Conservation (phyloP, 768 basidiomycete genomes). For the Hygrocybe punicea region DNA sequence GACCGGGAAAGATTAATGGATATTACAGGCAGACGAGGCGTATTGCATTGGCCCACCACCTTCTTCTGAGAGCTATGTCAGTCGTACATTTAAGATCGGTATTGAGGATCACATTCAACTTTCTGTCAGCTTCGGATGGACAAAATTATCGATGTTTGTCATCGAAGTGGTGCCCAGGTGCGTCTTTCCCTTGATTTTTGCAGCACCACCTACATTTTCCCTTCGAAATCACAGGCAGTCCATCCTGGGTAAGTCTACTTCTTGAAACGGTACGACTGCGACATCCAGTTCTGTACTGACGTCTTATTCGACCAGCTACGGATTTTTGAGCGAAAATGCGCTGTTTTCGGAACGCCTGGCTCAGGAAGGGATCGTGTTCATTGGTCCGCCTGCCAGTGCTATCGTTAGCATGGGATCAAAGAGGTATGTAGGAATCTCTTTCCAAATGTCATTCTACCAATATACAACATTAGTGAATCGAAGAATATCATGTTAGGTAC, state of each 20-base stretch:
- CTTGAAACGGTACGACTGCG: not conserved
- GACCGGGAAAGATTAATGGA: not conserved
- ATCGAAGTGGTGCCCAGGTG: conserved; percentile 80
- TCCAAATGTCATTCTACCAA: not conserved
- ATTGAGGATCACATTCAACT: not conserved
- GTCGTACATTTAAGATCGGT: conserved; percentile 29
- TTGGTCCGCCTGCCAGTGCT: conserved; percentile 84
- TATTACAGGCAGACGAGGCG: conserved; percentile 73
- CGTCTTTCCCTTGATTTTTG: conserved; percentile 13
- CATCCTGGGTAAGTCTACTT: conserved; percentile 72
- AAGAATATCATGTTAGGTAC: conserved; percentile 90
- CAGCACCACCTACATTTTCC: not conserved
- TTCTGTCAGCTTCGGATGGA: conserved; percentile 69
- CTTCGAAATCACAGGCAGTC: conserved; percentile 57
- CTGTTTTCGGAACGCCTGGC: conserved; percentile 70
- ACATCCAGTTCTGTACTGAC: conserved; percentile 4
- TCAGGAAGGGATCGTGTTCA: conserved; percentile 81
- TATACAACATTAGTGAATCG: conserved; percentile 66
- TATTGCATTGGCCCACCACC: conserved; percentile 91
- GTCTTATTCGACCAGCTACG: conserved; percentile 51
- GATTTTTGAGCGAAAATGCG: conserved; percentile 91
- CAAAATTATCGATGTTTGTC: conserved; percentile 83
- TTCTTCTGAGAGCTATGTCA: conserved; percentile 83
- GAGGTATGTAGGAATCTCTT: conserved; percentile 48
- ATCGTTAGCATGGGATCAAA: conserved; percentile 96